Evolutionary conservation across 495 filamentous ascomycete species (phyloP).

Genomic region (Neurospora sp.): DNA sequence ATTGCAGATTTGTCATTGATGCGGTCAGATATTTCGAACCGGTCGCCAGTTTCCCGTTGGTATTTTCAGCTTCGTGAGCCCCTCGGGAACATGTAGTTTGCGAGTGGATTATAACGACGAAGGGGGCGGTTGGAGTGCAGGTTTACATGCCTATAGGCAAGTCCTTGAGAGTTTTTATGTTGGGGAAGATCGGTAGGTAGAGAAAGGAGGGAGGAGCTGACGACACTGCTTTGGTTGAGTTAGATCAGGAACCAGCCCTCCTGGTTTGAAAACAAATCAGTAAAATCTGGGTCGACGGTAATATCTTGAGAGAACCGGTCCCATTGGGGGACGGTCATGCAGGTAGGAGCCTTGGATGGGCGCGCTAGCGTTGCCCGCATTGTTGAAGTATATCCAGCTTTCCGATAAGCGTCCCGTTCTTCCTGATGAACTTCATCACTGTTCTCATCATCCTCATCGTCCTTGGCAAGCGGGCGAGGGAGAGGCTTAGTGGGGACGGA

Average conservation of each 20-base stretch:
- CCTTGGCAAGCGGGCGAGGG: too few species aligned
- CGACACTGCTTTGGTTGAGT: neutral
- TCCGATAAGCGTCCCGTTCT: too few species aligned
- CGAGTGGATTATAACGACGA: neutral
- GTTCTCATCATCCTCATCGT: too few species aligned
- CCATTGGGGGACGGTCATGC: too few species aligned
- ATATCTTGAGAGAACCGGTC: too few species aligned
- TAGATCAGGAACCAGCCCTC: neutral
- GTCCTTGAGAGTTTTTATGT: neutral
- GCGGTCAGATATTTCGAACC: neutral
- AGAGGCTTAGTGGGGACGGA: too few species aligned
- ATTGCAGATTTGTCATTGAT: neutral
- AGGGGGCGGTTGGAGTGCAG: neutral
- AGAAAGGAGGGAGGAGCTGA: neutral
- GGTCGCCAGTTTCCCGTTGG: neutral
- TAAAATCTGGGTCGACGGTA: too few species aligned
- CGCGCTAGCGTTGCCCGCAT: too few species aligned
- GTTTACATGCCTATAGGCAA: neutral
- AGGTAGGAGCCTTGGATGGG: too few species aligned
- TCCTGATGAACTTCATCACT: too few species aligned
- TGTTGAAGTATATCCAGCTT: too few species aligned
- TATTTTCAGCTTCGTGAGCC: neutral
- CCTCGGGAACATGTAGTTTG: neutral
- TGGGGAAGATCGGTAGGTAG: neutral
- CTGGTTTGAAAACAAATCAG: too few species aligned